Percentiles rank a stretch among this genome's conserved stretches.
These are phyloP conservation scores for Neonectria magnoliae DNA, from an alignment of 2,329 filamentous ascomycete species.

Conservation along the genomic window DNA sequence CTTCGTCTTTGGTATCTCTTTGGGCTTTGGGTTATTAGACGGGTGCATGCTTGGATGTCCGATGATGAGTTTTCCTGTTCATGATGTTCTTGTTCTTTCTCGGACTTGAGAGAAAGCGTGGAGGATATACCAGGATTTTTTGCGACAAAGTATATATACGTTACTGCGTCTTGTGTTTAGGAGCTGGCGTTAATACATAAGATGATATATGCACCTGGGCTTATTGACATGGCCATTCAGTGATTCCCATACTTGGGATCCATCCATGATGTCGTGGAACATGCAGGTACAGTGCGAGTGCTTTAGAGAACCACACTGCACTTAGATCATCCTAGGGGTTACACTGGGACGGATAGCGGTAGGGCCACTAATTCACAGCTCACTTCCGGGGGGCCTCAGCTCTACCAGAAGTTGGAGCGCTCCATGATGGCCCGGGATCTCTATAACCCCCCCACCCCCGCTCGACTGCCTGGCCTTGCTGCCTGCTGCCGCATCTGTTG, in stretches of 20 bases:
- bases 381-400: background rate
- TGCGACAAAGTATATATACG: slow-evolving; percentile 20
- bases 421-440: too few relatives aligned
- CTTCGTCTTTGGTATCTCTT: slow-evolving; percentile 10
- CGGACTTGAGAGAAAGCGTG: slow-evolving; percentile 24
- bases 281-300: background rate
- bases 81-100: slow-evolving; percentile 16
- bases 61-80: slow-evolving; percentile 1
- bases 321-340: background rate
- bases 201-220: background rate
- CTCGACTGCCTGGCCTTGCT: slow-evolving; percentile 13
- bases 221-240: background rate
- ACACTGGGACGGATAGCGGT: background rate
- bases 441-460: background rate
- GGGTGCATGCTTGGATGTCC: slow-evolving; percentile 15
- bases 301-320: background rate
- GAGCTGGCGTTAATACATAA: slow-evolving; percentile 6
- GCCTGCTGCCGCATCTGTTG: background rate
- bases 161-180: slow-evolving; percentile 9
- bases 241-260: too few relatives aligned
- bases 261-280: too few relatives aligned
- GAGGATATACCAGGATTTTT: slow-evolving; percentile 38
- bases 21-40: slow-evolving; percentile 25
- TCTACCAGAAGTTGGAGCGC: too few relatives aligned
- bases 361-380: background rate